Evolutionary conservation across 305 asterid species (phyloP), one percentile per base, ranked within the genome.

Genomic region (Fraxinus velutina): DNA sequence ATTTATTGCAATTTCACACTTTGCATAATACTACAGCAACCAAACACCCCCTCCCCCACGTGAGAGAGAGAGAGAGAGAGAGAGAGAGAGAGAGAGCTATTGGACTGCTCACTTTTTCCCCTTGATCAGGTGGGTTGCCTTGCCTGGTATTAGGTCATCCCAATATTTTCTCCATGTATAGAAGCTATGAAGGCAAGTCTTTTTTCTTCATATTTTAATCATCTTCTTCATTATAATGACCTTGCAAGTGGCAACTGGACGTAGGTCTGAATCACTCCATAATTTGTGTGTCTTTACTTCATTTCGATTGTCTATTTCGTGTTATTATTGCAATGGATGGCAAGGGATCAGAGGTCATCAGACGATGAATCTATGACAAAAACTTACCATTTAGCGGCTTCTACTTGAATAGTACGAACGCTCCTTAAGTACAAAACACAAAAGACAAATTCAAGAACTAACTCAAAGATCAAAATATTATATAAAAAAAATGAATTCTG

Each of bases 301-400:
- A 60, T 19, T 17, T 19, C 12, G 5, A 3, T 60, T 17, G 2
- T 24, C 15, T 2, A 52, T 52, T n/a, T 52, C 22, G 2, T 5
- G 8, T 15, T 3, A 52, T 15, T n/a, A n/a, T 13, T 6, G 17
- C 10, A 2, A 17, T 33, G 2, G 27, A 12, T 13, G 4, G n/a
- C 7, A 27, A 19, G 30, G 15, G 19, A 44, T 39, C 5, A 17
- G 0, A 33, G 29, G 29, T 0, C 29, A 27, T 27, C 29, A 27
- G 29, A 27, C 9, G 39, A 30, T 15, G 42, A 44, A 42, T 44
- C 17, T 74, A 72, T 73, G 75, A 55, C 22, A n/a, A 72, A 42
- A 80, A 39, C 81, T 80, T 52, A 86, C 88, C 90, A 86, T 88
- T 81, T 79, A 30, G 75, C 30, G 75, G 72, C 80, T 83, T 78